These are phyloP conservation scores for Rosa rugosa DNA, from an alignment of 306 rosid genomes.

Conservation along the genomic window DNA sequence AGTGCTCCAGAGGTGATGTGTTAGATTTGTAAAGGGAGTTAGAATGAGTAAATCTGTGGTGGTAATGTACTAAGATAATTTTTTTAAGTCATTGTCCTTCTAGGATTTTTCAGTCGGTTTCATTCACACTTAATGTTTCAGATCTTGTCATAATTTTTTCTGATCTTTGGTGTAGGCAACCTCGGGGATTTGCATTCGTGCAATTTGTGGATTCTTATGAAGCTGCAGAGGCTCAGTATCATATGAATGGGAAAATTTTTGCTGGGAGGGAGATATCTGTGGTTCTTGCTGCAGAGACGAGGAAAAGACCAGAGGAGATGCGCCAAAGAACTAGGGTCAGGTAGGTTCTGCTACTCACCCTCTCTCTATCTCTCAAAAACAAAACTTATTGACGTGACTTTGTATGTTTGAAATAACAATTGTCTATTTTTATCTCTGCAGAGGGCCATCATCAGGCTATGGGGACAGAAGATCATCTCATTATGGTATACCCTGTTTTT, in stretches of 20 bases:
- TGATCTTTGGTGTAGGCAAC: conserved; percentile 63
- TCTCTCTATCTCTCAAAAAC: neutral
- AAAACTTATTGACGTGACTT: neutral
- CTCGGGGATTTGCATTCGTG: conserved; percentile 98
- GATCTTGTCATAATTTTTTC: conserved; percentile 32
- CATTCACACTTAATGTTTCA: conserved; percentile 28
- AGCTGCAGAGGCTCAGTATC: conserved; percentile 97
- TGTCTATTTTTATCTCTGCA: conserved; percentile 31
- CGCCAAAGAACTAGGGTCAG: conserved; percentile 71
- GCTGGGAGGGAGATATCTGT: conserved; percentile 99
- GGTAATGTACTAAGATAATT: conserved; percentile 39
- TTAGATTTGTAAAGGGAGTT: conserved; percentile 52
- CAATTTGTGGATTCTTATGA: conserved; percentile 93
- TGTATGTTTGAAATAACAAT: conserved; percentile 21
- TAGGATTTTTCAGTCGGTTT: conserved; percentile 31
- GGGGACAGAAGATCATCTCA: conserved; percentile 75
- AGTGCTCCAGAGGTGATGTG: conserved; percentile 36
- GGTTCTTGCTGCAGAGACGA: conserved; percentile 87
- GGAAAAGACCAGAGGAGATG: conserved; percentile 99
- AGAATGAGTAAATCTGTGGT: conserved; percentile 41
- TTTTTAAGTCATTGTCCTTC: conserved; percentile 37
- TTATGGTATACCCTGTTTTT: conserved; percentile 50
- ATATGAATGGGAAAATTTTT: conserved; percentile 89
- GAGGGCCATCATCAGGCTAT: conserved; percentile 63
- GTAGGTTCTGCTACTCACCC: conserved; percentile 31